Evolutionary conservation across 164 flowering plant genomes (phyloP).

Genomic region (Magnolia changhungtana): DNA sequence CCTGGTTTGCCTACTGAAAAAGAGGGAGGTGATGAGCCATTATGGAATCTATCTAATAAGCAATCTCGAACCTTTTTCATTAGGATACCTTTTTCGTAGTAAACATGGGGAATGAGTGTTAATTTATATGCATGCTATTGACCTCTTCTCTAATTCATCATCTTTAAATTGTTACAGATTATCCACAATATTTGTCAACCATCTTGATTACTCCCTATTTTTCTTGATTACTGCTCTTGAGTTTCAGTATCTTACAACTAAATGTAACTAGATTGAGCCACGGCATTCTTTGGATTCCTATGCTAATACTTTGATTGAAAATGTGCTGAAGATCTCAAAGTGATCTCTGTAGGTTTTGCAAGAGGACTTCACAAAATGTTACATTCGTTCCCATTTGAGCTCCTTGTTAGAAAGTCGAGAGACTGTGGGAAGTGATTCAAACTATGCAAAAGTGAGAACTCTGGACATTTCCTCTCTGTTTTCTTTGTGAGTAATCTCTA

Average conservation of each 20-base stretch:
- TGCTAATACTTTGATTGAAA: neutral
- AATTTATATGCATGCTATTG: too few relatives aligned
- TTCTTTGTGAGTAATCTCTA: neutral
- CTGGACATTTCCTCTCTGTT: neutral
- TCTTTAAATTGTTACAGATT: too few relatives aligned
- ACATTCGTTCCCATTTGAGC: slow-evolving; percentile 56
- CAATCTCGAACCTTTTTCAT: too few relatives aligned
- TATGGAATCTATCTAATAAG: too few relatives aligned
- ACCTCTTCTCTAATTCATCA: too few relatives aligned
- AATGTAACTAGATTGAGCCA: neutral
- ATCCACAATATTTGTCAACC: too few relatives aligned
- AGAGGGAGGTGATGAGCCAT: too few relatives aligned
- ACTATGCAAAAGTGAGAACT: slow-evolving; percentile 63
- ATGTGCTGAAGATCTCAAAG: neutral
- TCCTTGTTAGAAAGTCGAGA: slow-evolving; percentile 35
- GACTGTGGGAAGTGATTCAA: slow-evolving; percentile 22
- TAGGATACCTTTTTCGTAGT: too few relatives aligned
- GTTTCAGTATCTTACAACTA: neutral
- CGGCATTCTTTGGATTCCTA: neutral
- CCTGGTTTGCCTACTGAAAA: too few relatives aligned
- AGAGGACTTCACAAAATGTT: slow-evolving; percentile 86
- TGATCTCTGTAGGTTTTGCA: slow-evolving; percentile 59
- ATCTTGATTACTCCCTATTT: neutral
- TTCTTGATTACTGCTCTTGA: neutral
- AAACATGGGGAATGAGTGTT: too few relatives aligned